Evolutionary conservation across 1,139 yeast genomes (phyloP), one percentile per base, ranked within the genome.

Genomic region (Yamadazyma dushanensis): DNA sequence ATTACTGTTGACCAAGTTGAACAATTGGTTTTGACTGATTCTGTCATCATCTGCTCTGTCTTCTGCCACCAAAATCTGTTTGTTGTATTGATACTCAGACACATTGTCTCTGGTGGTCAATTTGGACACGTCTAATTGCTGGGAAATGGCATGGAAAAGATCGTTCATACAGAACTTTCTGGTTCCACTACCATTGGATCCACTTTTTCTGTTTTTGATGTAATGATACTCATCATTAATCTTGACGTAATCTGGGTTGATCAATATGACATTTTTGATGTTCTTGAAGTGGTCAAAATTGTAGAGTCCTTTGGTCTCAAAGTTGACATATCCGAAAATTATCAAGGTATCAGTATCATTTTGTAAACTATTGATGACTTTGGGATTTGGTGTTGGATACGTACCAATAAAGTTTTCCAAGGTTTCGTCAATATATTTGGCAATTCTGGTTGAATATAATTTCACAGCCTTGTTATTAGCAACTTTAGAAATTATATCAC

Each of bases 401-500:
- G 75, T 73, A 16, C 95, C 95, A 37, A 80, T 73, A 51, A 70
- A 85, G 40, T 70, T 65, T 3, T 71, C 63, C 44, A 66, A 61
- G 3, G 73, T 57, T 59, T 88, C 96, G 57, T 86, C 80, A 24
- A 86, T 60, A 26, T 77, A 61, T 72, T 67, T 78, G 62, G 51
- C 84, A 80, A 58, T 53, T 39, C 60, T 54, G 4, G 68, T 46
- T 15, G 58, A 43, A 41, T 63, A 66, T 26, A 66, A 49, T 42
- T 58, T 59, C 30, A 61, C 56, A 27, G 53, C 51, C 32, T 43
- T 44, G 25, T 52, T 48, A 3, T 54, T 32, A 1, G 63, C 65
- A 32, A 63, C 44, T 33, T 54, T 54, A 6, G 63, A 56, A 16
- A 83, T 69, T 26, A 87, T 64, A 19, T 61, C 45, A 40, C 69